Base-by-base conservation (phyloP, 1,284 basidiomycete genomes). In the Tilletiaria anomala region DNA sequence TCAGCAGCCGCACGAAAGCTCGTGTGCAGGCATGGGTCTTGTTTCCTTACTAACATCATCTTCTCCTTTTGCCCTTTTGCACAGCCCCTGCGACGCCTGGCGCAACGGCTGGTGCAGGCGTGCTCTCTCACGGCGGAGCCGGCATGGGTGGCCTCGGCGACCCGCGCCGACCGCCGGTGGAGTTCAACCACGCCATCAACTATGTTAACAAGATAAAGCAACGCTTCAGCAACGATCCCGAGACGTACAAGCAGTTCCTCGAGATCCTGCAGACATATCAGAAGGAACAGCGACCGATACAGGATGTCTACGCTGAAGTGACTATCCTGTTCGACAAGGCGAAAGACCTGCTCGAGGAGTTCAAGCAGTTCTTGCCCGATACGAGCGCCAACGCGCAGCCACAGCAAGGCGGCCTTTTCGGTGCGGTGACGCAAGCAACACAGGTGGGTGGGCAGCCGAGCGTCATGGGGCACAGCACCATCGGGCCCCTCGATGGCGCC, bases 121-220 rank as follows among this genome's bases (percentile, higher is more conserved):
- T 51, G 24, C 37, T 51, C 12, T 35, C 40, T 15, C 44, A 45
- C 24, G 39, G 16, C n/a, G 35, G 19, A 29, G 22, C 38, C 14
- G 36, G 24, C 16, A 14, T 34, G 21, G 24, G 23, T 10, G 24
- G 19, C 5, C 40, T 21, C 6, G 36, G 36, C 5, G 54, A 51
- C 23, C 47, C 44, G 32, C 53, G 54, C 39, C 54, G 67, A 1
- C 71, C 70, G n/a, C 70, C 72, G 22, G 68, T 75, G 50, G 88
- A 96, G 67, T 96, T 97, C 73, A 88, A 94, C 68, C 87, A 91
- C 65, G 93, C 93, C 17, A 96, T 97, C 56, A 81, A 86, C 58
- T 99, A 91, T 67, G 80, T 99, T 56, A 96, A 96, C 76, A 91
- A 89, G 74, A 97, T 99, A 73, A 97, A 97, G 73, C 80, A 80